Conservation (phyloP, 176 grass and related monocot species). For the Stipa capillata region DNA sequence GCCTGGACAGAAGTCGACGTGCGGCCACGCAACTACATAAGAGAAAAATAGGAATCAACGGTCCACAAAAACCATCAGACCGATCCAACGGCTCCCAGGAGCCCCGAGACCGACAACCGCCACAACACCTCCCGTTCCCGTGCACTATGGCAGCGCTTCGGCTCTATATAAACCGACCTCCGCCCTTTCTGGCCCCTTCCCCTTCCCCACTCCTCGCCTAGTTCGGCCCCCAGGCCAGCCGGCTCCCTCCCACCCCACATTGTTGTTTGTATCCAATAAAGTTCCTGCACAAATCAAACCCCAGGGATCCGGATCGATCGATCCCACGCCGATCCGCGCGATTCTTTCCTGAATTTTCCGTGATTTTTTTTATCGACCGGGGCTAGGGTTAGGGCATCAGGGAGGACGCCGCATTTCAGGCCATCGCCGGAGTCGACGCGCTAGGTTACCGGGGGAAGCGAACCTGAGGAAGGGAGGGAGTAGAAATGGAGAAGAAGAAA, state of each 20-base stretch:
- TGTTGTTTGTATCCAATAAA: slow-evolving; percentile 28
- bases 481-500: slow-evolving; percentile 93
- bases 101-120: neutral
- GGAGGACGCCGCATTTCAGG: slow-evolving; percentile 16
- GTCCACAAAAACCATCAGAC: neutral
- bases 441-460: neutral
- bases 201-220: neutral
- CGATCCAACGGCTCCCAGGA: neutral
- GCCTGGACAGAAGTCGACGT: no score
- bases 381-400: slow-evolving; percentile 42
- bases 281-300: slow-evolving; percentile 19
- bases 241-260: neutral
- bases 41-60: no score
- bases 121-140: neutral
- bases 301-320: slow-evolving; percentile 23
- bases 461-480: neutral
- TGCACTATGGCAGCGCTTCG: neutral
- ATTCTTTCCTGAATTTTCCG: neutral
- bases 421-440: neutral
- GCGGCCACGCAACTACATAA: no score
- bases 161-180: neutral
- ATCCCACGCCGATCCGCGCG: neutral
- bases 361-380: neutral
- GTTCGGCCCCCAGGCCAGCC: neutral
- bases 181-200: neutral